Base-by-base conservation (phyloP, 1,284 basidiomycete genomes). In the Sporisorium exsertum region DNA sequence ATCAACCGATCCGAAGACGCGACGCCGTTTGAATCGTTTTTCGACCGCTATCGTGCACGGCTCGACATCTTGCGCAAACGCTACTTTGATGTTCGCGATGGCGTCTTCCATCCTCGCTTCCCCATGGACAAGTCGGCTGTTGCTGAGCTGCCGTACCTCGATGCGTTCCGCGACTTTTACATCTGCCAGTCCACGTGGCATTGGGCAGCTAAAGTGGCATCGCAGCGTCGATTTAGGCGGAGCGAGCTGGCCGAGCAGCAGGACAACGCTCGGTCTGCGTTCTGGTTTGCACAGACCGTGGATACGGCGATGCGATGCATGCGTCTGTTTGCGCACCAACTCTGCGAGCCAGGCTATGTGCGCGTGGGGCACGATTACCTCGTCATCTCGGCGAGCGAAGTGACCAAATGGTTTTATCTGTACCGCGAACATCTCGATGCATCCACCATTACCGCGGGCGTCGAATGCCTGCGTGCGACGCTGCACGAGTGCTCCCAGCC, bases 131-230 rank as follows among this genome's bases (percentile, higher is more conserved):
- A 60, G 32, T 77, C 74, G 5, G 65, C 74, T 0, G 70, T 77
- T 1, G 74, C 63, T 1, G 74, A 77, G 42, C 46, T 77, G 20
- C 59, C 65, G 1, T 77, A 77, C 35, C 32, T 77, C 20, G 74
- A 77, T 35, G 66, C 65, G 2, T 64, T 69, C 20, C 62, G 74
- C 10, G 63, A 72, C 49, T 72, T 72, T 32, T 66, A 35, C 59
- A 69, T 77, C 51, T 70, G 69, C 63, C 70, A 77, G 33, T 62
- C 66, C 24, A 72, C 65, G 9, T 77, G 74, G 74, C 70, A 72
- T 16, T 77, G 74, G 74, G 65, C 74, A 7, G 70, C 66, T 9
- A 64, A 67, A 33, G 49, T 76, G 1, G 64, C 64, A 0, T 57
- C 66, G 15, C 43, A 51, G 40, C 56, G 33, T 13, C 42, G 52